Evolutionary conservation across 345 rosid species (phyloP).

Genomic region (Sisymbrium irio): DNA sequence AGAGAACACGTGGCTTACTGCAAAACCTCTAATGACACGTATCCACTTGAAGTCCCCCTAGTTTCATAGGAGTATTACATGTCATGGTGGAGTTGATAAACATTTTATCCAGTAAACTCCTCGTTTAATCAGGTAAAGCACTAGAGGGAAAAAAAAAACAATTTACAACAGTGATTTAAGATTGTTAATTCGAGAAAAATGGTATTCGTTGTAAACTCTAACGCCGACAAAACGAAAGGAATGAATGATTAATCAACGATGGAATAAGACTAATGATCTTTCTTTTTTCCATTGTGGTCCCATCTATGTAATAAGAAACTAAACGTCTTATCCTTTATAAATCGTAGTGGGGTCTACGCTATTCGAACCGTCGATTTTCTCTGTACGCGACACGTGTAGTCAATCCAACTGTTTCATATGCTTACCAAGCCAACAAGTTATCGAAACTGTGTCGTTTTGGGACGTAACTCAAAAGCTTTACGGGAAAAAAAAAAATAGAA

Average conservation of each 20-base stretch:
- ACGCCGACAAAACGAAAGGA: conserved; percentile 17
- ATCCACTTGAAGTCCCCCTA: background rate
- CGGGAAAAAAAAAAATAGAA: background rate
- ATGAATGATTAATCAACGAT: conserved; percentile 7
- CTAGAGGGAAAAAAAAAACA: background rate
- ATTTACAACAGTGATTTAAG: background rate
- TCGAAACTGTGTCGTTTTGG: conserved; percentile 27
- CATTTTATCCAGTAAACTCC: background rate
- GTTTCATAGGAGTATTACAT: background rate
- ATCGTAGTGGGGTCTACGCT: background rate
- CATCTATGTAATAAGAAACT: background rate
- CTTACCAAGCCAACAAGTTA: conserved; percentile 31
- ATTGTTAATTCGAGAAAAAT: background rate
- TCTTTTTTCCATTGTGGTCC: background rate
- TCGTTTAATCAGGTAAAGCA: background rate
- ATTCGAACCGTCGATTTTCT: conserved; percentile 19
- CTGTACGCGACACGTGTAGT: background rate
- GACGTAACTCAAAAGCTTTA: background rate
- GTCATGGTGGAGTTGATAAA: background rate
- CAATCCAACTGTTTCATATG: conserved; percentile 16
- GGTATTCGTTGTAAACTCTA: background rate
- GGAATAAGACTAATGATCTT: conserved; percentile 31
- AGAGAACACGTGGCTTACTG: conserved; percentile 6
- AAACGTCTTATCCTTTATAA: conserved; percentile 25
- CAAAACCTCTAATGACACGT: background rate